phyloP scores from a whole-genome alignment of 257 asterid species.

The Linderniella brevidens region DNA sequence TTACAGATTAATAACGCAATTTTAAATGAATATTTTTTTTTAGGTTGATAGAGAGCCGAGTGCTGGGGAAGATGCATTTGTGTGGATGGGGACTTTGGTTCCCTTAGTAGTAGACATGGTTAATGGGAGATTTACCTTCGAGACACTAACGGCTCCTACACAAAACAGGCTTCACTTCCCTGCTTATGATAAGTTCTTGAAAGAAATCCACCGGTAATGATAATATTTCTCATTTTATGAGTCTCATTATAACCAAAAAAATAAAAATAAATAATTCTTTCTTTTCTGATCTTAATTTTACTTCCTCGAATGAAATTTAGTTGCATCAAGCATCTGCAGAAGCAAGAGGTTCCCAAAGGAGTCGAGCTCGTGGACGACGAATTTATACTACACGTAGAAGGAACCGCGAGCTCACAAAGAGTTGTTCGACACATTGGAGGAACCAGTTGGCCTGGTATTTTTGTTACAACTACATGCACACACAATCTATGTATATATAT shows the following conservation, averaged over 20 bases:
- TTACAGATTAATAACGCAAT: no score
- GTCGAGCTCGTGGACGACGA: slow-evolving; percentile 54
- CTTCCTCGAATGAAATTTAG: slow-evolving; percentile 23
- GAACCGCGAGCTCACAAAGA: slow-evolving; percentile 66
- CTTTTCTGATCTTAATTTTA: no score
- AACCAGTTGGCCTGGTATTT: slow-evolving; percentile 98
- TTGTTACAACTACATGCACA: slow-evolving; percentile 10
- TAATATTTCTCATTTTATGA: no score
- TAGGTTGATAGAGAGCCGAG: slow-evolving; percentile 57
- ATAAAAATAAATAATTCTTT: no score
- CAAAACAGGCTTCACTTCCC: slow-evolving; percentile 67
- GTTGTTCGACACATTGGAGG: slow-evolving; percentile 93
- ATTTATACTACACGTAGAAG: slow-evolving; percentile 76
- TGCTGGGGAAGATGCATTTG: slow-evolving; percentile 60
- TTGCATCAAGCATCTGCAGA: slow-evolving; percentile 58
- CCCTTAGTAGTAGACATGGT: slow-evolving; percentile 56
- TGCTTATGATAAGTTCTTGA: slow-evolving; percentile 54
- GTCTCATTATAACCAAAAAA: no score
- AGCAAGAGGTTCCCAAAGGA: slow-evolving; percentile 49
- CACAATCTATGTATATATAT: no score
- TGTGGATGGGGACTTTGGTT: slow-evolving; percentile 54
- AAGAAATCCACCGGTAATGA: slow-evolving; percentile 45
- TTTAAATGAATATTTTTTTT: no score
- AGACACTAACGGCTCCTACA: slow-evolving; percentile 62
- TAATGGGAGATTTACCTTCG: slow-evolving; percentile 71